These are phyloP conservation scores for Rubia peregrina DNA, from an alignment of 305 asterid genomes.

Conservation along the genomic window DNA sequence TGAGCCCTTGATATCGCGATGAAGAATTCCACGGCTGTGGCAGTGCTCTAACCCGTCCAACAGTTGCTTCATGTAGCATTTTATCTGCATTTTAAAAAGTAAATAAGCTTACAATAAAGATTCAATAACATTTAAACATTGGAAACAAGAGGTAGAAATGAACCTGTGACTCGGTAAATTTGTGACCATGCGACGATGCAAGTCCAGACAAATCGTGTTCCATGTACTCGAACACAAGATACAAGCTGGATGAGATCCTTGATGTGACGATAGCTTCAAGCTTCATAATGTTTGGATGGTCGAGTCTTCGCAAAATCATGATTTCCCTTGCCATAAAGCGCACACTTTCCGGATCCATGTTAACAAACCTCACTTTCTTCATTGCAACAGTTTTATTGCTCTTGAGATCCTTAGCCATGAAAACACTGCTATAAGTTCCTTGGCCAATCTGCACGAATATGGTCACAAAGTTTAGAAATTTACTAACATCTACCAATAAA, in stretches of 20 bases:
- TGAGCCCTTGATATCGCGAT: conserved; percentile 85
- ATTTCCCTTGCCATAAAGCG: conserved; percentile 95
- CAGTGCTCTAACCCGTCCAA: conserved; percentile 73
- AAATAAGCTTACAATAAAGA: not conserved
- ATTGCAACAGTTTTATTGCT: conserved; percentile 65
- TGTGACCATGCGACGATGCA: conserved; percentile 43
- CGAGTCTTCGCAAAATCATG: conserved; percentile 59
- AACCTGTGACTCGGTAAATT: conserved; percentile 84
- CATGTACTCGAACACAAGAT: conserved; percentile 89
- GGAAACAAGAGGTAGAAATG: not conserved
- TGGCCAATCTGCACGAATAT: conserved; percentile 68
- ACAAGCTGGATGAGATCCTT: conserved; percentile 64
- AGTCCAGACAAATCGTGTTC: conserved; percentile 94
- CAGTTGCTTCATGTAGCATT: conserved; percentile 73
- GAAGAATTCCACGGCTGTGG: conserved; percentile 74
- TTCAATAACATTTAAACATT: not conserved
- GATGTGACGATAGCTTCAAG: conserved; percentile 80
- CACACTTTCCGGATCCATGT: conserved; percentile 85
- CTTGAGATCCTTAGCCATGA: conserved; percentile 65
- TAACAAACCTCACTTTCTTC: conserved; percentile 80
- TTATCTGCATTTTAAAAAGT: conserved; percentile 38
- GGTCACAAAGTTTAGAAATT: not conserved
- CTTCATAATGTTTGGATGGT: conserved; percentile 87
- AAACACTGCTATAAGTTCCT: conserved; percentile 88
- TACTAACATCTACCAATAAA: not conserved